Base-by-base conservation (phyloP, 306 rosid genomes). In the Crotalaria pallida region DNA sequence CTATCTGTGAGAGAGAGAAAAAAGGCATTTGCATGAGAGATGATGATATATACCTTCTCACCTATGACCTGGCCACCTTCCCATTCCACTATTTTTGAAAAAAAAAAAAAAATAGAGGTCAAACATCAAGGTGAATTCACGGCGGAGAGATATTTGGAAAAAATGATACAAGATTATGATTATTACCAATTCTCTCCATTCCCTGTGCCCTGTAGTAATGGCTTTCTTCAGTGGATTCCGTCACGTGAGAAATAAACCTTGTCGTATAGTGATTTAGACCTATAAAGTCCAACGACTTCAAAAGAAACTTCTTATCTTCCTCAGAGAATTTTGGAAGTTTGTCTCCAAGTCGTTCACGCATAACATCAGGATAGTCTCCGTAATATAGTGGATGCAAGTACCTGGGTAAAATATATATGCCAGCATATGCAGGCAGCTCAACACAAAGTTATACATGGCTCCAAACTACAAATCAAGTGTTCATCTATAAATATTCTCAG, bases 251-350 rank as follows among this genome's bases (percentile, higher is more conserved):
- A 85, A 93, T 85, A 53, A 93, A 87, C 84, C 98, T 88, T 59
- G 98, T 71, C 17, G 98, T 87, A 76, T 90, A 93, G 73, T 90
- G 98, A 78, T 90, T 93, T 68, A 93, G 77, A 73, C 96, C 97
- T 36, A 93, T 43, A 74, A 86, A 90, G 83, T 93, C 97, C 67
- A 90, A 41, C 0, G 91, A 60, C 71, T 86, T 87, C 80, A 44
- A 61, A 65, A 93, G 81, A 70, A 82, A 15, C 75, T 88, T 87
- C 81, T 79, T 85, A 31, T 93, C 97, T 70, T 84, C 91, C 60
- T 84, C 90, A 26, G 92, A 83, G 72, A 93, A 93, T 72, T 76
- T 86, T 45, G 98, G 98, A 80, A 93, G 98, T 62, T 66, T 83
- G 65, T 88, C 88, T 79, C 96, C 96, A 64, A 93, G 71, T 71